phyloP scores from a whole-genome alignment of 2,329 filamentous ascomycete genomes.

The Chaetomiaceae sp. region DNA sequence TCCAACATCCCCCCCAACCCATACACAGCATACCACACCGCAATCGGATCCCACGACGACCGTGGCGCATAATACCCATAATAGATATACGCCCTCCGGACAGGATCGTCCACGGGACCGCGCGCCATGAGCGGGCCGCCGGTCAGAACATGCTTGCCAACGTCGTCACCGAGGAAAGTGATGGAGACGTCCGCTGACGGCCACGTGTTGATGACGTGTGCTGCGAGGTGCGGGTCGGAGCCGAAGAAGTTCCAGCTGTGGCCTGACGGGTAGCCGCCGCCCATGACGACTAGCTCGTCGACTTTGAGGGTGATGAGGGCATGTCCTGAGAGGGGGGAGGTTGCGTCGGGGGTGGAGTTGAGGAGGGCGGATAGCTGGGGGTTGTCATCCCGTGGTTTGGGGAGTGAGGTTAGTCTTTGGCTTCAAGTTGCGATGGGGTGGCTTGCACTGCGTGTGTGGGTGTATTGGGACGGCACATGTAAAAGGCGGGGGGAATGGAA shows the following conservation, averaged over 20 bases:
- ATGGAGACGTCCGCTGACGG: constrained; percentile 13
- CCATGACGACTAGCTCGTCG: constrained; percentile 47
- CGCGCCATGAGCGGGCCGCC: constrained; percentile 34
- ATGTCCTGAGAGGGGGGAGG: constrained; percentile 36
- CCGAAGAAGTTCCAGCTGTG: constrained; percentile 47
- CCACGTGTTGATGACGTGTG: constrained; percentile 45
- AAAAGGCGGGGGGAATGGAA: not conserved
- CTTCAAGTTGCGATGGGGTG: too few species aligned
- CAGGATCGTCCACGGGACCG: constrained; percentile 32
- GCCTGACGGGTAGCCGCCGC: constrained; percentile 44
- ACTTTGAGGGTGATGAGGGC: constrained; percentile 43
- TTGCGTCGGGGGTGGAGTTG: constrained; percentile 38
- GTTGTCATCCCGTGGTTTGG: too few species aligned
- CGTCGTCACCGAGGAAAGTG: constrained; percentile 40
- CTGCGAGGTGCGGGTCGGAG: constrained; percentile 33
- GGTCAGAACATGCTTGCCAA: constrained; percentile 39
- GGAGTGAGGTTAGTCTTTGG: not conserved
- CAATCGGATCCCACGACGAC: constrained; percentile 40
- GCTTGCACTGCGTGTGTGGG: too few species aligned
- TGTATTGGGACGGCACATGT: too few species aligned
- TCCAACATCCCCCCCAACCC: constrained; percentile 35
- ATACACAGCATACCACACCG: constrained; percentile 36
- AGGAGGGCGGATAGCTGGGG: constrained; percentile 40
- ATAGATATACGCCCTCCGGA: constrained; percentile 37
- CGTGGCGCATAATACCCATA: constrained; percentile 34